Percentiles rank a stretch among this genome's conserved stretches.
These are phyloP conservation scores for Micractinium sp. DNA, from an alignment of 139 green algal genomes.

Conservation along the genomic window DNA sequence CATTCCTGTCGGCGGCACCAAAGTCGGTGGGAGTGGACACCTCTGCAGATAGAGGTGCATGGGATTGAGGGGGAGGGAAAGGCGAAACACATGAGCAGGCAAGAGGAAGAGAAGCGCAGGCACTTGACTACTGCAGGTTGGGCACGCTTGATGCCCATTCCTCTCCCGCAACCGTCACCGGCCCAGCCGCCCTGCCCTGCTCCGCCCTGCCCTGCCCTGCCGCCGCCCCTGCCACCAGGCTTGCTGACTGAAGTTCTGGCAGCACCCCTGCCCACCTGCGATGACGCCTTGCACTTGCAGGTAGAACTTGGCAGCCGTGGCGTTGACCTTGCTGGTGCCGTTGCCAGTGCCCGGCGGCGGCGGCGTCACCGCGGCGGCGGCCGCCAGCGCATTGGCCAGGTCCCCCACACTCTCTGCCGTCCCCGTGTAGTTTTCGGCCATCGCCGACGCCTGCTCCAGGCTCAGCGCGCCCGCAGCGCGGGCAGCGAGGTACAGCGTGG, in stretches of 20 bases:
- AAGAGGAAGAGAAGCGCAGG: background rate
- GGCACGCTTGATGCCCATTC: no score
- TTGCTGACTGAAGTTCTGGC: background rate
- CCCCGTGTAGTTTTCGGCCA: background rate
- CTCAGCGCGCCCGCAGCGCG: background rate
- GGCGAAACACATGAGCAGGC: background rate
- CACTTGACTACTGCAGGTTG: no score
- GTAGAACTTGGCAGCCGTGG: background rate
- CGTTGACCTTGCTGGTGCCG: background rate
- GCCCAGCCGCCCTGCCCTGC: background rate
- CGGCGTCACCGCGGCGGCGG: background rate
- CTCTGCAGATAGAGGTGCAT: background rate
- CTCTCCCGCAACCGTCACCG: background rate
- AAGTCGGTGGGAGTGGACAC: constrained; percentile 14
- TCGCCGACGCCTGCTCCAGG: background rate
- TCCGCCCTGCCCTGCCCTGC: background rate
- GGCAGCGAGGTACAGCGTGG: background rate
- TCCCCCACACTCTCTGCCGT: background rate
- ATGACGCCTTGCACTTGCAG: constrained; percentile 10
- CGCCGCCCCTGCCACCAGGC: background rate
- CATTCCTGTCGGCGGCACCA: background rate
- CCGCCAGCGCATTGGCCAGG: background rate
- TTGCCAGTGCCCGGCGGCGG: background rate
- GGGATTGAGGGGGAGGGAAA: no score
- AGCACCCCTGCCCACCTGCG: background rate